These are phyloP conservation scores for Mrakia gelida DNA, from an alignment of 768 basidiomycete genomes.

Conservation along the genomic window DNA sequence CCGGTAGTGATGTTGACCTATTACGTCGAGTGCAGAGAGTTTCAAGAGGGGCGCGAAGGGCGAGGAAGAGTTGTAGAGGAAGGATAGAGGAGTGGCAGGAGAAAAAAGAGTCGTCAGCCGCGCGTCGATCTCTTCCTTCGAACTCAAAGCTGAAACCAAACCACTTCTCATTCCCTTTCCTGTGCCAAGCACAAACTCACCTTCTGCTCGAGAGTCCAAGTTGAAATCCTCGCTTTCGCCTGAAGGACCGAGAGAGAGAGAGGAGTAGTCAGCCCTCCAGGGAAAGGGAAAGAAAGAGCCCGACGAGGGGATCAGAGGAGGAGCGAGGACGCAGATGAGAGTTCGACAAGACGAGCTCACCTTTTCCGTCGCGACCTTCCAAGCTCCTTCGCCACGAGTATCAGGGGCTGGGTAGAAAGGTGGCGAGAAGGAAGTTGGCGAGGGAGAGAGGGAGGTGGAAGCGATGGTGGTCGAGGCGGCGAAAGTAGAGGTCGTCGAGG, in stretches of 20 bases:
- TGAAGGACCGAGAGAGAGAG: slow-evolving; percentile 40
- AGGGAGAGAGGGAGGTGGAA: background rate
- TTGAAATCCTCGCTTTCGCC: slow-evolving; percentile 45
- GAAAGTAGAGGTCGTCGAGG: too few relatives aligned
- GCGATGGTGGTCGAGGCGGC: background rate
- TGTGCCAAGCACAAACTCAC: slow-evolving; percentile 30
- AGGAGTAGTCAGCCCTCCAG: background rate
- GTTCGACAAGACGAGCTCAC: too few relatives aligned
- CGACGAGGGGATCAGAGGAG: too few relatives aligned
- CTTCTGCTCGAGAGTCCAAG: slow-evolving; percentile 53
- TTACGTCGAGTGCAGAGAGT: too few relatives aligned
- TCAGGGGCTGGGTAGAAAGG: slow-evolving; percentile 2
- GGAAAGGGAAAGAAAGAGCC: too few relatives aligned
- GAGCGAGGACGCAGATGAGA: too few relatives aligned
- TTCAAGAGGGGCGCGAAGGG: too few relatives aligned
- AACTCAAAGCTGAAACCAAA: background rate
- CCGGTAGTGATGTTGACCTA: slow-evolving; percentile 55
- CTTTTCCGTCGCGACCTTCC: background rate
- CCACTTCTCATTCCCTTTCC: background rate
- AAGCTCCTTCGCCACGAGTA: background rate
- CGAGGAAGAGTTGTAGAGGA: background rate
- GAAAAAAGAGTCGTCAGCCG: background rate
- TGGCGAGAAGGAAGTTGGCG: background rate
- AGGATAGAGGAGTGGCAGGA: too few relatives aligned
- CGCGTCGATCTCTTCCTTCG: background rate